Conservation (phyloP, 345 rosid genomes). For the Gynandropsis gynandra region DNA sequence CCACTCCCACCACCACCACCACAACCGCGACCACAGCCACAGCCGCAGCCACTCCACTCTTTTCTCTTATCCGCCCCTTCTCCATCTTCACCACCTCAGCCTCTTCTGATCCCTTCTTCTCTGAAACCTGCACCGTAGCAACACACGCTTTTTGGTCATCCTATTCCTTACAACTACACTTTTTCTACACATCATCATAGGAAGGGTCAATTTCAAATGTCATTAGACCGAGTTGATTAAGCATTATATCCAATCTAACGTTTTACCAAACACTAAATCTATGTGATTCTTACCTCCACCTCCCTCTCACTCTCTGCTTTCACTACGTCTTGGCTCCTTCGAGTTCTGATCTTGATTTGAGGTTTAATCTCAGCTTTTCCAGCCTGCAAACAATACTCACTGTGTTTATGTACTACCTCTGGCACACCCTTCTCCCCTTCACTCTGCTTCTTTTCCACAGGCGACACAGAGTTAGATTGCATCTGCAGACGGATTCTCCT, state of each 20-base stretch:
- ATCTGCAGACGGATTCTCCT: slow-evolving; percentile 52
- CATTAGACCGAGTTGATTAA: not conserved
- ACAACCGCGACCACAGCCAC: not conserved
- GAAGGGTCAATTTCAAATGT: too few species aligned
- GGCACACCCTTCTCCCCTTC: not conserved
- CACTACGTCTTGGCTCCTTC: slow-evolving; percentile 31
- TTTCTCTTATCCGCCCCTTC: slow-evolving; percentile 1
- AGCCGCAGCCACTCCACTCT: slow-evolving; percentile 10
- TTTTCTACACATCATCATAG: too few species aligned
- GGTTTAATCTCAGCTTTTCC: slow-evolving; percentile 9
- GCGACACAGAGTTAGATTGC: not conserved
- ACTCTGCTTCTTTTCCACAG: slow-evolving; percentile 6
- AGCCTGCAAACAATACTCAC: slow-evolving; percentile 4
- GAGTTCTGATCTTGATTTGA: slow-evolving; percentile 49
- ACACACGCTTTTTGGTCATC: not conserved
- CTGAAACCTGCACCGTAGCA: not conserved
- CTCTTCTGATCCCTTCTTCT: not conserved
- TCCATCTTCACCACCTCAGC: slow-evolving; percentile 3
- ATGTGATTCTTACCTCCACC: slow-evolving; percentile 34
- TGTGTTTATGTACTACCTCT: slow-evolving; percentile 4
- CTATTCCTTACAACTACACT: not conserved
- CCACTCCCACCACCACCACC: slow-evolving; percentile 5
- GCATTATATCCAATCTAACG: too few species aligned
- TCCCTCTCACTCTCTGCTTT: slow-evolving; percentile 18
- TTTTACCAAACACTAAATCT: not conserved